Evolutionary conservation across 2,329 filamentous ascomycete genomes (phyloP).

Genomic region (Sclerotinia borealis): DNA sequence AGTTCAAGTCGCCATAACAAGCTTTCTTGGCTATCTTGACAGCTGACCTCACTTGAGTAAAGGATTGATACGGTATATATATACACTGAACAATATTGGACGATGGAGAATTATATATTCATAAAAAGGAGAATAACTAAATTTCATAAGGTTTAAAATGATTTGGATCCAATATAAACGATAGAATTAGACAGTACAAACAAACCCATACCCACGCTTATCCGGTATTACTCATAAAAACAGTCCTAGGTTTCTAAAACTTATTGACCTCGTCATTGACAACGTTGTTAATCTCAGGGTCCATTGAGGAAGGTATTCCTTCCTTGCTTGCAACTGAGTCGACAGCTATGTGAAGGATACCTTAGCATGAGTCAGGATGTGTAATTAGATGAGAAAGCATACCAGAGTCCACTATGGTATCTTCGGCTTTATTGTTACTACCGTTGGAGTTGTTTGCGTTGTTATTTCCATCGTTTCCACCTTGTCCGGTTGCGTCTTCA

Average conservation of each 20-base stretch:
- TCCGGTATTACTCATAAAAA: background rate
- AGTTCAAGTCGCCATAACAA: too few species aligned
- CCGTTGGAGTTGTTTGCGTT: slow-evolving; percentile 27
- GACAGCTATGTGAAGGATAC: slow-evolving; percentile 22
- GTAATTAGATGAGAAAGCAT: slow-evolving; percentile 2
- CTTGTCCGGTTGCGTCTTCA: slow-evolving; percentile 28
- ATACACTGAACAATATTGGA: background rate
- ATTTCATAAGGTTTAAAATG: background rate
- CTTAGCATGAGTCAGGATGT: background rate
- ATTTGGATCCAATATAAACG: background rate
- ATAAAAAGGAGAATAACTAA: background rate
- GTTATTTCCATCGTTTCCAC: slow-evolving; percentile 33
- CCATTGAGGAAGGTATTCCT: slow-evolving; percentile 29
- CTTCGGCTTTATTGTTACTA: slow-evolving; percentile 29
- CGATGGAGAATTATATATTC: background rate
- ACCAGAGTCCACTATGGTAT: slow-evolving; percentile 34
- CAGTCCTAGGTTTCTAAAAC: background rate
- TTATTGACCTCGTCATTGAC: slow-evolving; percentile 4
- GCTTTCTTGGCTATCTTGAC: background rate
- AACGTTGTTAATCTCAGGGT: slow-evolving; percentile 28
- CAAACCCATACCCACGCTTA: background rate
- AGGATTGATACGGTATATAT: background rate
- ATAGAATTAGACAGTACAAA: background rate
- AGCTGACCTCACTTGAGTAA: background rate
- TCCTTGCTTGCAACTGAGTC: slow-evolving; percentile 33